Evolutionary conservation across 2,329 filamentous ascomycete genomes (phyloP), one percentile per base, ranked within the genome.

Genomic region (Ramularia endophylla): DNA sequence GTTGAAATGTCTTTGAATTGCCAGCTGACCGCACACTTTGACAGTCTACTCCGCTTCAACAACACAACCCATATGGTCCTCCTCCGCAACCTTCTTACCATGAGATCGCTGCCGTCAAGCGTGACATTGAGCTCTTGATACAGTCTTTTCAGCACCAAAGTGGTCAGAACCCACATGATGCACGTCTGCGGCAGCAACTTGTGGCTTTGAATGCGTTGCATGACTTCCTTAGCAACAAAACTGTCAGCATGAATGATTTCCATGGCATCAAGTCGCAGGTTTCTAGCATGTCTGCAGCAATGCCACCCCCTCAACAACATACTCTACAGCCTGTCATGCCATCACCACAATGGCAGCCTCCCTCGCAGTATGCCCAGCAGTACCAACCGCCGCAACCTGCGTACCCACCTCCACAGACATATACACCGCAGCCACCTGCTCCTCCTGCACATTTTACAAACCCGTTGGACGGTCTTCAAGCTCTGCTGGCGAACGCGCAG

Each of bases 161-260:
- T 68, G 81, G 83, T 52, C 78, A 78, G 52, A 87, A 81, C 62
- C 83, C 84, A 46, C 78, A 82, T 71, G 85, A 95, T 71, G 67
- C 74, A 65, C 78, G 80, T 66, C 75, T 87, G 61, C 83, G 87
- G 62, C 82, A 79, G 59, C 86, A 85, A 67, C 71, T 95, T 59
- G 85, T 87, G 68, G 87, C 88, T 49, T 77, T 95, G 55, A 71
- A 89, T 65, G 86, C 92, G 65, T 76, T 97, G 51, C 87, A 94
- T 69, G 80, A 75, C 53, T 78, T 90, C 52, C 71, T 95, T 60
- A 80, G 85, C 63, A 82, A 75, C 54, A 84, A 87, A 65, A 81
- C 82, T 60, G 73, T 95, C 62, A 83, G 83, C 45, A 80, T 81
- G 56, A 82, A 89, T 59, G 85, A 94, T 69, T 75, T 95, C 61